These are phyloP conservation scores for Aspergillus wentii DNA, from an alignment of 495 filamentous ascomycete species.

Conservation along the genomic window DNA sequence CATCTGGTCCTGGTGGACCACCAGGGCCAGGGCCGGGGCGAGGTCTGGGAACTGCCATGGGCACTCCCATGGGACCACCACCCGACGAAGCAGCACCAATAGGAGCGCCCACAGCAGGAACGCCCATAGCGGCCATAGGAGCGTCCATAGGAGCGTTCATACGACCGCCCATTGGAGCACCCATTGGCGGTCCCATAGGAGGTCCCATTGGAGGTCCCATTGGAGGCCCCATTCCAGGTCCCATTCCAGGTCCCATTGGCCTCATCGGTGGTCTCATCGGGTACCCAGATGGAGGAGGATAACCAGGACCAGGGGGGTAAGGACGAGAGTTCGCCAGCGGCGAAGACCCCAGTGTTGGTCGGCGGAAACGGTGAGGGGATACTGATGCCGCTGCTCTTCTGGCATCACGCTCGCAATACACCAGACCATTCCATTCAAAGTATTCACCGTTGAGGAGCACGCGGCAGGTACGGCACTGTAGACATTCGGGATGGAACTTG, in stretches of 20 bases:
- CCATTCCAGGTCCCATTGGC: conserved; percentile 4
- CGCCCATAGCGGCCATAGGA: no score
- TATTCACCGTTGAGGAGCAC: conserved; percentile 61
- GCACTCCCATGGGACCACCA: no score
- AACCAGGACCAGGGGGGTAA: conserved; percentile 18
- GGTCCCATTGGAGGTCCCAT: conserved; percentile 16
- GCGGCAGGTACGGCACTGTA: conserved; percentile 62
- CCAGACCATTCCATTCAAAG: conserved; percentile 59
- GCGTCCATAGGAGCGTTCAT: conserved; percentile 12
- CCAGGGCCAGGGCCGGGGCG: no score
- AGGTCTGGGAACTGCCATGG: no score
- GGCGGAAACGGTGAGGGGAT: conserved; percentile 28
- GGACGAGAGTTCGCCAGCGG: conserved; percentile 14
- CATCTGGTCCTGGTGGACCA: no score
- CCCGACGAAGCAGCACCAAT: no score
- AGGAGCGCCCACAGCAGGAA: no score
- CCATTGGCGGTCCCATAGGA: conserved; percentile 22
- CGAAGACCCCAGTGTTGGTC: conserved; percentile 27
- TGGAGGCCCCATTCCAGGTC: conserved; percentile 10
- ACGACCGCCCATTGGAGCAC: conserved; percentile 21
- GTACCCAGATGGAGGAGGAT: conserved; percentile 7
- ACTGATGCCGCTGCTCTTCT: conserved; percentile 50
- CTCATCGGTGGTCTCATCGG: no score
- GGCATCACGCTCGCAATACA: conserved; percentile 85
- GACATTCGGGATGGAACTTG: conserved; percentile 85